Evolutionary conservation across 1,139 yeast genomes (phyloP).

Genomic region (Candida buenavistaensis): DNA sequence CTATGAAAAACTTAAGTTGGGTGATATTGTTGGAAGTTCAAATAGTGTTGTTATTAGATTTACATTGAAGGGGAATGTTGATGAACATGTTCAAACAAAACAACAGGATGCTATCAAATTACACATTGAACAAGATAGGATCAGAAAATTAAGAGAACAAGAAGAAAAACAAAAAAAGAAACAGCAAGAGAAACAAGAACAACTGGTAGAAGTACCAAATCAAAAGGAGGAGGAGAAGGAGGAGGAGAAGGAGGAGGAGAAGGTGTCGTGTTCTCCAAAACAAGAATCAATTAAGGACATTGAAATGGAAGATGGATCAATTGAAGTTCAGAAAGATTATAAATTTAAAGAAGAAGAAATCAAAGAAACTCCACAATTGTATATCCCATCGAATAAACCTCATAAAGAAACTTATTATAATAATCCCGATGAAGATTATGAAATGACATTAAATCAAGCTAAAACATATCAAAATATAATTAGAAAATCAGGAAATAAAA

Average conservation of each 20-base stretch:
- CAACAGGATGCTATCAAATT: slow-evolving; percentile 22
- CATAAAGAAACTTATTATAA: slow-evolving; percentile 28
- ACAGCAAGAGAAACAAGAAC: slow-evolving; percentile 1
- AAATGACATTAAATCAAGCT: slow-evolving; percentile 54
- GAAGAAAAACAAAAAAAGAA: slow-evolving; percentile 1
- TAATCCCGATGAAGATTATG: slow-evolving; percentile 49
- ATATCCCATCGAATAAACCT: slow-evolving; percentile 20
- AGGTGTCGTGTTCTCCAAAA: too few relatives aligned
- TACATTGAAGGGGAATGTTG: slow-evolving; percentile 15
- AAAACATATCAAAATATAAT: slow-evolving; percentile 51
- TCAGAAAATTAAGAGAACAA: slow-evolving; percentile 9
- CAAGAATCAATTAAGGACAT: slow-evolving; percentile 4
- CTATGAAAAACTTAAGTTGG: slow-evolving; percentile 14
- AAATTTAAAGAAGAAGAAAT: slow-evolving; percentile 11
- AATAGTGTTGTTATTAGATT: slow-evolving; percentile 23
- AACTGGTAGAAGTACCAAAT: slow-evolving; percentile 1
- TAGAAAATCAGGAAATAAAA: slow-evolving; percentile 33
- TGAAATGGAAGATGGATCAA: slow-evolving; percentile 9
- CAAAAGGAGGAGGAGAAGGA: not conserved
- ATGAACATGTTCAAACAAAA: slow-evolving; percentile 10
- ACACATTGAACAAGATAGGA: slow-evolving; percentile 21
- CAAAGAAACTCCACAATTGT: slow-evolving; percentile 22
- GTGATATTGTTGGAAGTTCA: slow-evolving; percentile 17
- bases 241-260: not conserved
- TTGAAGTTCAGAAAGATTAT: too few relatives aligned